Percentiles rank a stretch among this genome's conserved stretches.
Conservation (phyloP, 345 rosid genomes). For the Citrus reticulata region DNA sequence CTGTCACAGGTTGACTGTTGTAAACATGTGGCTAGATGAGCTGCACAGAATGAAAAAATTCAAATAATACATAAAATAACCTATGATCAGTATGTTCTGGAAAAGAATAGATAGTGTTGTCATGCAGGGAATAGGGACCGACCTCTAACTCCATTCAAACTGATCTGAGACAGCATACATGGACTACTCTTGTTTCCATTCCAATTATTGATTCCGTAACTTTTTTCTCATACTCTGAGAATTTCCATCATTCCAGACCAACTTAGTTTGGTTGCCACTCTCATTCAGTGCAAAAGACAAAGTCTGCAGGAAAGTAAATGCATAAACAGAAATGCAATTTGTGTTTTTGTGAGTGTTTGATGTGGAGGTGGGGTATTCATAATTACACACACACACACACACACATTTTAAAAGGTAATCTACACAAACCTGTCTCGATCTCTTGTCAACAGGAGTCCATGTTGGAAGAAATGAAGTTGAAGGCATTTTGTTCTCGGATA, state of each 20-base stretch:
- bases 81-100: neutral
- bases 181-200: conserved; percentile 1
- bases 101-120: neutral
- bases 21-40: neutral
- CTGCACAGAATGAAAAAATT: conserved; percentile 6
- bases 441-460: conserved; percentile 72
- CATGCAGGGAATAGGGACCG: conserved; percentile 1
- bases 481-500: conserved; percentile 32
- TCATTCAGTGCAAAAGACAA: conserved; percentile 51
- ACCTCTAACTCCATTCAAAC: conserved; percentile 9
- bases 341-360: neutral
- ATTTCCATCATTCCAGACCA: conserved; percentile 64
- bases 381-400: neutral
- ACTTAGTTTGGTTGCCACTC: conserved; percentile 65
- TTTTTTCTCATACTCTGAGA: conserved; percentile 28
- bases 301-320: conserved; percentile 40
- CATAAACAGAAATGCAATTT: neutral
- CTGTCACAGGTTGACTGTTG: conserved; percentile 3
- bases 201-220: conserved; percentile 17
- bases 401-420: neutral
- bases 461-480: conserved; percentile 36
- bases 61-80: neutral
- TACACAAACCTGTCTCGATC: conserved; percentile 53
- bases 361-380: neutral
- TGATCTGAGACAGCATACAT: neutral